Base-by-base conservation (phyloP, 73 alveolate genomes). In the Symbiodinium natans region DNA sequence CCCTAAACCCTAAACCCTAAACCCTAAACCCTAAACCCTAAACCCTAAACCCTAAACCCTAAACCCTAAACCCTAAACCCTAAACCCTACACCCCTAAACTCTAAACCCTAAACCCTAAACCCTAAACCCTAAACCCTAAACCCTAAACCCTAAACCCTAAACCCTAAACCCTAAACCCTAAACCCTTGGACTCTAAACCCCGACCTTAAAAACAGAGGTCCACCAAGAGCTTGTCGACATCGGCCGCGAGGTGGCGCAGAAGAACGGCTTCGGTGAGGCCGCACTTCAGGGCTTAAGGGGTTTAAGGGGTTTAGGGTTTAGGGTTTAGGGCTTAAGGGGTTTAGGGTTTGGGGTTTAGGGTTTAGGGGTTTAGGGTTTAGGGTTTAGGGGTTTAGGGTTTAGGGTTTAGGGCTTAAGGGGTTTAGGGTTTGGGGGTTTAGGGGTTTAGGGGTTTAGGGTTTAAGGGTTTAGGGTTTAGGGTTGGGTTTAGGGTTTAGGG, bases 241-340 rank as follows among this genome's bases (percentile, higher is more conserved):
- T 63, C 77, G 77, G 77, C 25, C 77, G 77, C 36, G 77, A 63
- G 36, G 77, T 63, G 29, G 77, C 77, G 15, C 31, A 63, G 77
- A 63, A 63, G 39, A 63, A 63, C 77, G 77, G 77, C 31, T 63
- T 63, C 77, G 10, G 77, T 34, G 77, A 63, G 77, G 77, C 77
- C 15, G n/a, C n/a, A n/a, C n/a, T n/a, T n/a, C n/a, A n/a, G n/a
- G n/a, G n/a, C n/a, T n/a, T n/a, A n/a, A n/a, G n/a, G n/a, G n/a
- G n/a, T n/a, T n/a, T n/a, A n/a, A n/a, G 15, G 74, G 74, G 74
- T 56, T 56, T 56, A 56, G 74, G 74, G 31, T 21, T 56, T 56
- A 56, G 74, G 74, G 74, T 56, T 56, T 56, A 56, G 74, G 74
- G 31, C 15, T 56, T 56, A 15, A n/a, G n/a, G 74, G 74, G 74